Evolutionary conservation across 352 stramenopile genomes (phyloP).

Genomic region (Globisporangium mamillatum): DNA sequence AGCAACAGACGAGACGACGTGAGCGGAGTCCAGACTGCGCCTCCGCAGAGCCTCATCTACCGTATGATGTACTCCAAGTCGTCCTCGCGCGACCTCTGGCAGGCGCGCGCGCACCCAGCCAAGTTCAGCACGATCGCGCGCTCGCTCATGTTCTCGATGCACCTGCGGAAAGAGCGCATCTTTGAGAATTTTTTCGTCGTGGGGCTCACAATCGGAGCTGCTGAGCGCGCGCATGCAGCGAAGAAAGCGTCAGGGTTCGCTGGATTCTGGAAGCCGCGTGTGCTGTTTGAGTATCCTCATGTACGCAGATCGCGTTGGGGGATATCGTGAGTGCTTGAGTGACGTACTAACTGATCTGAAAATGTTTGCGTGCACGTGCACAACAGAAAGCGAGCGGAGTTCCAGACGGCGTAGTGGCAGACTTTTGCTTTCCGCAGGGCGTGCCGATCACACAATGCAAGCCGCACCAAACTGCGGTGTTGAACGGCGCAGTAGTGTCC

Average conservation of each 20-base stretch:
- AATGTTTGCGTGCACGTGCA: not conserved
- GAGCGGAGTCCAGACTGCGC: slow-evolving; percentile 21
- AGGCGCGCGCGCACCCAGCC: slow-evolving; percentile 38
- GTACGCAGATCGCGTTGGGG: slow-evolving; percentile 19
- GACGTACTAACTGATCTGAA: not conserved
- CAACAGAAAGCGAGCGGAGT: slow-evolving; percentile 28
- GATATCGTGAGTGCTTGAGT: not conserved
- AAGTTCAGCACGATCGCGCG: slow-evolving; percentile 63
- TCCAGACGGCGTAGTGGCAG: slow-evolving; percentile 51
- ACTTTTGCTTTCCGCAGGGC: slow-evolving; percentile 82
- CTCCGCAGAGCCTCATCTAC: slow-evolving; percentile 66
- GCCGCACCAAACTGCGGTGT: slow-evolving; percentile 38
- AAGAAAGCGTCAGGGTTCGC: slow-evolving; percentile 28
- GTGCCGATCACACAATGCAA: slow-evolving; percentile 63
- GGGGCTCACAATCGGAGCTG: slow-evolving; percentile 37
- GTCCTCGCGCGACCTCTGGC: slow-evolving; percentile 56
- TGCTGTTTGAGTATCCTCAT: slow-evolving; percentile 68
- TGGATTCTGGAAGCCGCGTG: slow-evolving; percentile 68
- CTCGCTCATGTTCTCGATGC: slow-evolving; percentile 78
- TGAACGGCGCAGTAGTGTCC: slow-evolving; percentile 57
- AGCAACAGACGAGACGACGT: not conserved
- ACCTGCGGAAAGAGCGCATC: slow-evolving; percentile 75
- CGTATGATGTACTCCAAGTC: slow-evolving; percentile 77
- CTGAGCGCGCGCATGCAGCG: slow-evolving; percentile 27
- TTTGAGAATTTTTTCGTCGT: slow-evolving; percentile 84